Conservation (phyloP, 2,329 filamentous ascomycete genomes). For the Colletotrichum abscissum region DNA sequence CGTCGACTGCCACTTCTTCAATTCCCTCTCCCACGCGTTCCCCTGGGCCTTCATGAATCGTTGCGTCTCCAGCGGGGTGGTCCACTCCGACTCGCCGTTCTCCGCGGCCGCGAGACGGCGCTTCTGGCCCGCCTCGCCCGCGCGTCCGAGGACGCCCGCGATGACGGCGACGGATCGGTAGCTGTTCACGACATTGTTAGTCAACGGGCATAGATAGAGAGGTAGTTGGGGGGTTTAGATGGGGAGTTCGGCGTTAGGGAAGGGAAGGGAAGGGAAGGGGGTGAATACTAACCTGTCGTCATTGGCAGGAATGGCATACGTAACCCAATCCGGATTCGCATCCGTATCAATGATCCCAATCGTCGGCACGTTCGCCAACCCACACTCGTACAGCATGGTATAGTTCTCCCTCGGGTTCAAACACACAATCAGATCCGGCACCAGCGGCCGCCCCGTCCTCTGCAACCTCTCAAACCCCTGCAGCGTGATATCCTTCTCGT, state of each 20-base stretch:
- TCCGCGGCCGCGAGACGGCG: constrained; percentile 73
- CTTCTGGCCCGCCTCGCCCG: constrained; percentile 81
- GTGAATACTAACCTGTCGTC: constrained; percentile 80
- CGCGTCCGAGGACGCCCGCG: constrained; percentile 85
- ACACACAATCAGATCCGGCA: constrained; percentile 92
- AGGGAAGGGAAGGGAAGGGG: background rate
- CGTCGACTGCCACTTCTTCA: constrained; percentile 45
- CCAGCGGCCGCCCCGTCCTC: constrained; percentile 71
- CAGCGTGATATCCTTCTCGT: constrained; percentile 74
- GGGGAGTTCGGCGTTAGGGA: background rate
- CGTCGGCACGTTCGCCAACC: constrained; percentile 87
- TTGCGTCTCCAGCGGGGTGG: constrained; percentile 56
- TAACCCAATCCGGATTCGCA: constrained; percentile 91
- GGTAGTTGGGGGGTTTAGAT: too few relatives aligned
- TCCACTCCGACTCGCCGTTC: constrained; percentile 73
- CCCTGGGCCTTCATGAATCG: constrained; percentile 51
- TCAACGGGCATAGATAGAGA: too few relatives aligned
- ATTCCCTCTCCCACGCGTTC: constrained; percentile 41
- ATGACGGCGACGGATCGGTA: constrained; percentile 85
- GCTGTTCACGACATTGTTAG: constrained; percentile 56
- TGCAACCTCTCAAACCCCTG: constrained; percentile 74
- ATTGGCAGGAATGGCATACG: constrained; percentile 96
- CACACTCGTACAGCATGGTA: constrained; percentile 90
- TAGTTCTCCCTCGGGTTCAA: constrained; percentile 95
- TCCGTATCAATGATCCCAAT: constrained; percentile 97